Evolutionary conservation across 768 basidiomycete species (phyloP), one percentile per base, ranked within the genome.

Genomic region (Boletus rubroflammeus): DNA sequence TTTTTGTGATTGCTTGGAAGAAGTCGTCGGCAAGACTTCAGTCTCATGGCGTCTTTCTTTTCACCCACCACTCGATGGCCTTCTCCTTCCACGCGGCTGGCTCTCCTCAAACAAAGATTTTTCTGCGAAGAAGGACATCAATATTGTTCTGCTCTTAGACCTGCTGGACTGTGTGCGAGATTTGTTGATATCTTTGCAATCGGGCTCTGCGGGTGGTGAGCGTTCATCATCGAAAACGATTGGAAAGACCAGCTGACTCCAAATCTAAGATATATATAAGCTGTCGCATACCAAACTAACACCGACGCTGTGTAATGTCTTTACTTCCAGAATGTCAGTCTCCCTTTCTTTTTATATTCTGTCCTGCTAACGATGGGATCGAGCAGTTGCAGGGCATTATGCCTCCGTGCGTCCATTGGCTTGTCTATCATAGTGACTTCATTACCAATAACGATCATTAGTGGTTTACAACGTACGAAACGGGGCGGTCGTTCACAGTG

Each of bases 31-130:
- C 7, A 72, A 71, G 14, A 59, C 75, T 5, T 67, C 79, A 6
- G 50, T 85, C 2, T 69, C 71, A 2, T 61, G 62, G 39, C 66
- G 64, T 62, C 67, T 51, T 57, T 60, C 29, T 36, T 56, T 14
- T 21, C 21, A 13, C 5, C 55, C 42, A 0, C 51, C 40, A 42
- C 63, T 82, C 0, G 78, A 85, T 60, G 70, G 73, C 15, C 58
- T 82, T 28, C 76, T 77, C 5, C 72, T 86, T 34, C 85, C 85
- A 0, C 75, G 75, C 3, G 78, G 75, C 49, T 86, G 83, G 83
- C 60, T 83, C 19, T 19, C 26, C 15, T 32, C 38, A 28, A 41
- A 60, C 45, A 54, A 55, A 15, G 59, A 57, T 53, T 58, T 62
- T 48, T 65, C 26, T 9, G n/a, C 1, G 0, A 48, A 58, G 40